These are phyloP conservation scores for Gnomoniopsis smithogilvyi DNA, from an alignment of 2,329 filamentous ascomycete genomes.

Conservation along the genomic window DNA sequence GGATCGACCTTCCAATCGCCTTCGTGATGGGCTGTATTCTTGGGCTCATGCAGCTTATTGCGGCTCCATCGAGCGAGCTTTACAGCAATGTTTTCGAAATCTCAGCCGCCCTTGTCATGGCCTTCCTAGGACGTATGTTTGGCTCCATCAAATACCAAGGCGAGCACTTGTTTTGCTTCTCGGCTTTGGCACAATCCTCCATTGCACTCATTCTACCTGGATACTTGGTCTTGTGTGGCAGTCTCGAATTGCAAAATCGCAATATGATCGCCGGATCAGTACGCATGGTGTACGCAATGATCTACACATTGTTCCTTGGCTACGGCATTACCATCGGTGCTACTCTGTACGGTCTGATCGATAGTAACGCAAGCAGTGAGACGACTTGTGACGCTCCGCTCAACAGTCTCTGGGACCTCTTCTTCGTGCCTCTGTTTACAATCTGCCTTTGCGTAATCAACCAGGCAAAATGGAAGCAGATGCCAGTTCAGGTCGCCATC, in stretches of 20 bases:
- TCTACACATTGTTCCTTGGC: conserved; percentile 69
- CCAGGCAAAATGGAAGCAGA: conserved; percentile 76
- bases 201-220: conserved; percentile 73
- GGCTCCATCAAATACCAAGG: conserved; percentile 58
- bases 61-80: conserved; percentile 67
- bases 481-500: conserved; percentile 72
- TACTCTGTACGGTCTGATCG: conserved; percentile 60
- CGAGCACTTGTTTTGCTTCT: conserved; percentile 62
- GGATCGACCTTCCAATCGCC: conserved; percentile 74
- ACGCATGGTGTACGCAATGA: conserved; percentile 71
- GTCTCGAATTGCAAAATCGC: conserved; percentile 66
- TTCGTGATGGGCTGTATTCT: conserved; percentile 74
- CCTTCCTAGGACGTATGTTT: conserved; percentile 66
- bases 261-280: conserved; percentile 69
- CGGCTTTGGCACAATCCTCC: conserved; percentile 67
- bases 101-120: conserved; percentile 57
- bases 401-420: conserved; percentile 42
- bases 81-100: conserved; percentile 50
- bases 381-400: conserved; percentile 42
- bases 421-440: conserved; percentile 68
- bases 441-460: conserved; percentile 59
- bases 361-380: conserved; percentile 47
- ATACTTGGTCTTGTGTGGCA: conserved; percentile 57
- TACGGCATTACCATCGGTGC: conserved; percentile 70
- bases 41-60: conserved; percentile 69